Evolutionary conservation across 768 basidiomycete genomes (phyloP).

Genomic region (Leccinum sublutescens): DNA sequence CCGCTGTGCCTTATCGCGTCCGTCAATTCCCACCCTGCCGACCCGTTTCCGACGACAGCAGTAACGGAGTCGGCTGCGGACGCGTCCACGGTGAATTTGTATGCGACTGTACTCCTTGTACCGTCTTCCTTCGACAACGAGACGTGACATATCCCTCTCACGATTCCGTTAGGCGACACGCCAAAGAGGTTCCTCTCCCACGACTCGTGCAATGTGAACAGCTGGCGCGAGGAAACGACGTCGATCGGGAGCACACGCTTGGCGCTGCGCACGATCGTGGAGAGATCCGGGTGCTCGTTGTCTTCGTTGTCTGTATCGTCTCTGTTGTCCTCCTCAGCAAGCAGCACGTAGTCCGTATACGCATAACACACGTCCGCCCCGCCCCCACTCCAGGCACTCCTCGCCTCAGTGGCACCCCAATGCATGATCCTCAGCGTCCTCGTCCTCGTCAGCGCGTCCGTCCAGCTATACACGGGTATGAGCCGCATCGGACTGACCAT

Average conservation of each 20-base stretch:
- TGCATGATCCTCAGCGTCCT: slow-evolving; percentile 22
- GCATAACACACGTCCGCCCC: background rate
- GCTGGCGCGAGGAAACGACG: slow-evolving; percentile 2
- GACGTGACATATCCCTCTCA: slow-evolving; percentile 10
- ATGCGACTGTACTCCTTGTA: background rate
- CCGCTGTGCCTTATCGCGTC: background rate
- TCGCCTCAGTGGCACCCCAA: background rate
- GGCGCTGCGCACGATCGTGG: slow-evolving; percentile 6
- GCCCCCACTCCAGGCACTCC: too few relatives aligned
- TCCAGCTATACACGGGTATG: slow-evolving; percentile 9
- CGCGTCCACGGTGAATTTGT: slow-evolving; percentile 21
- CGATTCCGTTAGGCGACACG: slow-evolving; percentile 13
- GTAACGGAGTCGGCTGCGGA: background rate
- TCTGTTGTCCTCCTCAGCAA: background rate
- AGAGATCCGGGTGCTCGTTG: background rate
- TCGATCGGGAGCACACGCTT: slow-evolving; percentile 9
- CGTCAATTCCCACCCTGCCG: slow-evolving; percentile 1
- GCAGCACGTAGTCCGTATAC: slow-evolving; percentile 17
- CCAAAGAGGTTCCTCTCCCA: slow-evolving; percentile 13
- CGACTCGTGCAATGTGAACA: slow-evolving; percentile 7
- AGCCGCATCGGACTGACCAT: background rate
- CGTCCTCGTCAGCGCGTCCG: slow-evolving; percentile 6
- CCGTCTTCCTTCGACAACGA: background rate
- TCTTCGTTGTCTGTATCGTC: too few relatives aligned
- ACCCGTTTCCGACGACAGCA: slow-evolving; percentile 12